These are phyloP conservation scores for Neolecta irregularis DNA, from an alignment of 1,139 yeast genomes.

Conservation along the genomic window DNA sequence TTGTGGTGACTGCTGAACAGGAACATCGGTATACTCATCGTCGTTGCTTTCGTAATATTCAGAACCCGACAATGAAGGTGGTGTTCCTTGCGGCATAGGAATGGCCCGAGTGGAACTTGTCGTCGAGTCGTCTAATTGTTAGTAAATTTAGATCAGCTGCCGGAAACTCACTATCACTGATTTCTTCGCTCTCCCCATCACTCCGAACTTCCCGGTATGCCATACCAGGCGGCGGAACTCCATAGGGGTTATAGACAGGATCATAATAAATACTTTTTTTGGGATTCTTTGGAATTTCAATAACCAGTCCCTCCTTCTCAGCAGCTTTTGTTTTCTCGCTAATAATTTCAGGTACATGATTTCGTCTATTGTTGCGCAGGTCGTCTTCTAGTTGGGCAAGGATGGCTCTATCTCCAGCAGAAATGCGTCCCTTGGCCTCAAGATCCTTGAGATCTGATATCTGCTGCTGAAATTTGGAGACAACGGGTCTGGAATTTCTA, in stretches of 20 bases:
- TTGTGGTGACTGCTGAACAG: not conserved
- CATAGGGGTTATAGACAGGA: constrained; percentile 4
- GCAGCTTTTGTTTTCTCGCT: constrained; percentile 5
- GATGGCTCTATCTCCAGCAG: no score
- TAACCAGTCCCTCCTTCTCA: not conserved
- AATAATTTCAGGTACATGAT: constrained; percentile 1
- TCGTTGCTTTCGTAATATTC: not conserved
- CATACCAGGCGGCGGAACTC: constrained; percentile 5
- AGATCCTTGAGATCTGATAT: no score
- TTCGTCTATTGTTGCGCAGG: no score
- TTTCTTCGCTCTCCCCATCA: not conserved
- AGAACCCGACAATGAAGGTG: constrained; percentile 1
- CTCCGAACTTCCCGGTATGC: constrained; percentile 1
- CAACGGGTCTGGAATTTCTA: no score
- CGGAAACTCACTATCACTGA: not conserved
- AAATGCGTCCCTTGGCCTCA: no score
- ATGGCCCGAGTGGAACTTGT: not conserved
- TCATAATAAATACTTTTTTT: constrained; percentile 4
- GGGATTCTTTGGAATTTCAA: constrained; percentile 1
- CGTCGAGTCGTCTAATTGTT: not conserved
- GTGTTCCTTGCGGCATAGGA: constrained; percentile 4
- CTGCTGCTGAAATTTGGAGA: no score
- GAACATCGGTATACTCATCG: not conserved
- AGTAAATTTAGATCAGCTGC: no score
- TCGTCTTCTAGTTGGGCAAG: no score